Conservation (phyloP, 2,329 filamentous ascomycete species). For the Gremmenia infestans region DNA sequence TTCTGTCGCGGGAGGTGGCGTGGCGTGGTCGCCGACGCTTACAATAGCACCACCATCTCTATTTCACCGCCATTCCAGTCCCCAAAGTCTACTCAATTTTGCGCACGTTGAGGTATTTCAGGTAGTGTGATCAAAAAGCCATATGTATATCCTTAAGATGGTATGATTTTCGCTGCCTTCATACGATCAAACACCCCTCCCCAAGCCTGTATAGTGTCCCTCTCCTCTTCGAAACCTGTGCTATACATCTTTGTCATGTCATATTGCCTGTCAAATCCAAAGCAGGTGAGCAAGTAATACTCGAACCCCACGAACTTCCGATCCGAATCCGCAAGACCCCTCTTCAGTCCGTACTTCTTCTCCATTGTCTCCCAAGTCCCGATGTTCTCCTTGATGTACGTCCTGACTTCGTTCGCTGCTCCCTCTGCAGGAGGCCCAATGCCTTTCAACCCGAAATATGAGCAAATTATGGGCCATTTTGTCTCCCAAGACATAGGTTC, state of each 20-base stretch:
- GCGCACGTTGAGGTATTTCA: too few species aligned
- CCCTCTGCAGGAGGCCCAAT: constrained; percentile 26
- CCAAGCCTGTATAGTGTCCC: constrained; percentile 35
- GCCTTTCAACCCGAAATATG: constrained; percentile 42
- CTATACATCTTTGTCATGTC: constrained; percentile 40
- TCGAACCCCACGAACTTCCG: constrained; percentile 36
- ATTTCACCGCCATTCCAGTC: too few species aligned
- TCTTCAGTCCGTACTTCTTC: constrained; percentile 34
- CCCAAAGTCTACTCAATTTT: too few species aligned
- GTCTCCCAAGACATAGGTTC: constrained; percentile 35
- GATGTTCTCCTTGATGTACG: constrained; percentile 33
- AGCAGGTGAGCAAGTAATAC: constrained; percentile 38
- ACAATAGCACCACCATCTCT: too few species aligned
- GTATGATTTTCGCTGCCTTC: constrained; percentile 38
- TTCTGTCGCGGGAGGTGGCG: too few species aligned
- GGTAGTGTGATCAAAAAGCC: too few species aligned
- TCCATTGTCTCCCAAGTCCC: constrained; percentile 31
- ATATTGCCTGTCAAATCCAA: constrained; percentile 41
- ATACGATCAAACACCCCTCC: constrained; percentile 39
- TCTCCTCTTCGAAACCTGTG: constrained; percentile 39
- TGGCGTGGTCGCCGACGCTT: too few species aligned
- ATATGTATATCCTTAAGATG: constrained; percentile 9
- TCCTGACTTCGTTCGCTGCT: constrained; percentile 30
- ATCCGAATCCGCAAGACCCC: constrained; percentile 35
- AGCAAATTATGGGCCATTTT: constrained; percentile 41